Evolutionary conservation across 225 moss, liverwort and hornwort genomes (phyloP).

Genomic region (Sphagnum contortum): DNA sequence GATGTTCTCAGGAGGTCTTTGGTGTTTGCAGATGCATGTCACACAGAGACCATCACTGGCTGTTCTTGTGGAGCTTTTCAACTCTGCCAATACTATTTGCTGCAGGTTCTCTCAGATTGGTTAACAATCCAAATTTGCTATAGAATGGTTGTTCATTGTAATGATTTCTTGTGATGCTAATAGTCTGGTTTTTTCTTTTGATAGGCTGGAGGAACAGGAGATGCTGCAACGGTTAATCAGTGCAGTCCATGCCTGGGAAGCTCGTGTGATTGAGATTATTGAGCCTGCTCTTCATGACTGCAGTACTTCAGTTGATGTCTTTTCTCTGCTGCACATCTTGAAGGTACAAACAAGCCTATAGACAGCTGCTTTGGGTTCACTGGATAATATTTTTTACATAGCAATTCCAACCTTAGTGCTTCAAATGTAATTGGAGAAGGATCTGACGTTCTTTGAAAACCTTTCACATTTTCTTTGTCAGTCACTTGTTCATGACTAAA

Average conservation of each 20-base stretch:
- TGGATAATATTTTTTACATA: too few relatives aligned
- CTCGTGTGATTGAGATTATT: slow-evolving; percentile 34
- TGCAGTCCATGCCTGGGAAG: slow-evolving; percentile 45
- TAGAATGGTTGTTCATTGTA: too few relatives aligned
- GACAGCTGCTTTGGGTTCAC: too few relatives aligned
- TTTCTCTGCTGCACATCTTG: slow-evolving; percentile 55
- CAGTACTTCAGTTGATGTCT: slow-evolving; percentile 36
- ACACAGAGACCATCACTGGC: slow-evolving; percentile 48
- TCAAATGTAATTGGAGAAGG: too few relatives aligned
- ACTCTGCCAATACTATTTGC: slow-evolving; percentile 36
- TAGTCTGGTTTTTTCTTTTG: neutral
- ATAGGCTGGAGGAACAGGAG: slow-evolving; percentile 69
- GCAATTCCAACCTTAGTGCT: too few relatives aligned
- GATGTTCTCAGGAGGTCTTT: neutral
- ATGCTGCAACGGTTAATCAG: slow-evolving; percentile 48
- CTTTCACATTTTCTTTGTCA: too few relatives aligned
- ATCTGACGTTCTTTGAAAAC: too few relatives aligned
- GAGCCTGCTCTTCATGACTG: slow-evolving; percentile 54
- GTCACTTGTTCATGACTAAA: too few relatives aligned
- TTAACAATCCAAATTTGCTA: too few relatives aligned
- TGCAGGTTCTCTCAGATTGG: slow-evolving; percentile 52
- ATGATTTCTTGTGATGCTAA: too few relatives aligned
- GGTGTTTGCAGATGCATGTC: slow-evolving; percentile 47
- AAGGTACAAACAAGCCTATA: slow-evolving; percentile 31
- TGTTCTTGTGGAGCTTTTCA: slow-evolving; percentile 44